These are phyloP conservation scores for Solanum virginianum DNA, from an alignment of 257 asterid species.

Conservation along the genomic window DNA sequence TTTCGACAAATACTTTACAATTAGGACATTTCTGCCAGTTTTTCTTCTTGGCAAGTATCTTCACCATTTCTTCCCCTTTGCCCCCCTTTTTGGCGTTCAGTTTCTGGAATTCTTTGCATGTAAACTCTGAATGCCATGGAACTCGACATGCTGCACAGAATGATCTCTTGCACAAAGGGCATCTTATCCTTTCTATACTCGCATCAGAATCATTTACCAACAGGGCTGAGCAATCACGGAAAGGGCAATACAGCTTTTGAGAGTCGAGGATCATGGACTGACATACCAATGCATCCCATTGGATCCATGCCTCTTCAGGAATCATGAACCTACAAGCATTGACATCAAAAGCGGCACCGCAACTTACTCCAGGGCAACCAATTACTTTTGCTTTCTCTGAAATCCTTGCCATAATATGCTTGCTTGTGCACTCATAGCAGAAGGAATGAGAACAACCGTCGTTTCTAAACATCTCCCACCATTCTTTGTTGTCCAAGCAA, in stretches of 20 bases:
- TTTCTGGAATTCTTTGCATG: constrained; percentile 55
- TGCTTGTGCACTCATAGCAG: constrained; percentile 47
- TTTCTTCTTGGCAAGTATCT: constrained; percentile 57
- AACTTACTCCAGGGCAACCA: constrained; percentile 35
- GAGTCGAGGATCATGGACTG: constrained; percentile 47
- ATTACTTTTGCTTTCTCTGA: constrained; percentile 19
- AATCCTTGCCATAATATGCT: constrained; percentile 35
- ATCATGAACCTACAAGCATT: constrained; percentile 34
- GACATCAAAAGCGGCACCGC: constrained; percentile 23
- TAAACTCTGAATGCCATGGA: constrained; percentile 64
- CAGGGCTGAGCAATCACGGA: constrained; percentile 49
- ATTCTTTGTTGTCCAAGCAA: constrained; percentile 47
- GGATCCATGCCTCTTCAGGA: constrained; percentile 22
- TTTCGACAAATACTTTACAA: constrained; percentile 60
- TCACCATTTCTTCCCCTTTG: constrained; percentile 29
- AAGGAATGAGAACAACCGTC: constrained; percentile 42
- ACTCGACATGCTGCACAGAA: constrained; percentile 54
- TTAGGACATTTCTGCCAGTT: constrained; percentile 63
- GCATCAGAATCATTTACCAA: constrained; percentile 33
- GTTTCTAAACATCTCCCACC: constrained; percentile 52
- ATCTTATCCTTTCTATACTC: constrained; percentile 1
- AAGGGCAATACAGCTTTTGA: constrained; percentile 53
- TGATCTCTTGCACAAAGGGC: constrained; percentile 41
- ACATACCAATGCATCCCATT: constrained; percentile 52
- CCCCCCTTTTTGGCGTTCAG: constrained; percentile 11